These are phyloP conservation scores for Paraglomus occultum DNA, from an alignment of 192 early-diverging fungal genomes.

Conservation along the genomic window DNA sequence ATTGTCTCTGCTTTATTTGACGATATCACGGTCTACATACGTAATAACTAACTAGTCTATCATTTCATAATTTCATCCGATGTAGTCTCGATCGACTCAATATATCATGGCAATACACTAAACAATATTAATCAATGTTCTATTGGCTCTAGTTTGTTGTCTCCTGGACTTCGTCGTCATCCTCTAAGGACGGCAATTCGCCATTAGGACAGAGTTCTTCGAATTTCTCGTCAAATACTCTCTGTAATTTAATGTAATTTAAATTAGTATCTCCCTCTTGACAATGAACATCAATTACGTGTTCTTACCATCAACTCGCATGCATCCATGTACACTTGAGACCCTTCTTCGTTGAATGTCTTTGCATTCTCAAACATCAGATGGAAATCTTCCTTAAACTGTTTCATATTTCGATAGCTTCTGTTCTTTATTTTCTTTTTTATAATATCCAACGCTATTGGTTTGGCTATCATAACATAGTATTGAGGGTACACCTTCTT, in stretches of 20 bases:
- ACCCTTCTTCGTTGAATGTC: constrained; percentile 89
- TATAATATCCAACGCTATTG: constrained; percentile 90
- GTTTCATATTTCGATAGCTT: constrained; percentile 60
- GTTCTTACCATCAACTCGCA: constrained; percentile 49
- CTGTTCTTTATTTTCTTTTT: constrained; percentile 65
- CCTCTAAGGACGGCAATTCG: constrained; percentile 29
- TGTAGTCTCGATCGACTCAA: too few species aligned
- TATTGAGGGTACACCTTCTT: constrained; percentile 82
- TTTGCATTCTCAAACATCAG: constrained; percentile 92
- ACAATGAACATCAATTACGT: not conserved
- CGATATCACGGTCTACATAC: too few species aligned
- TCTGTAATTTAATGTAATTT: constrained; percentile 32
- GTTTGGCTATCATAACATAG: constrained; percentile 83
- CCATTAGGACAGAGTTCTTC: constrained; percentile 44
- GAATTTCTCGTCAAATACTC: constrained; percentile 41
- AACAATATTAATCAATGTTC: too few species aligned
- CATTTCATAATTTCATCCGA: too few species aligned
- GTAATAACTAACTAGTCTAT: too few species aligned
- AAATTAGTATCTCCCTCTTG: not conserved
- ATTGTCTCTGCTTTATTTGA: too few species aligned
- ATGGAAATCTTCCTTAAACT: constrained; percentile 79
- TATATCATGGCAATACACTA: too few species aligned
- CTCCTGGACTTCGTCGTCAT: constrained; percentile 8
- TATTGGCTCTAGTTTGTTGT: not conserved
- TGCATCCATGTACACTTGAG: constrained; percentile 90